phyloP scores from a whole-genome alignment of 1,284 basidiomycete species.

The Ceratobasidium sp. region DNA sequence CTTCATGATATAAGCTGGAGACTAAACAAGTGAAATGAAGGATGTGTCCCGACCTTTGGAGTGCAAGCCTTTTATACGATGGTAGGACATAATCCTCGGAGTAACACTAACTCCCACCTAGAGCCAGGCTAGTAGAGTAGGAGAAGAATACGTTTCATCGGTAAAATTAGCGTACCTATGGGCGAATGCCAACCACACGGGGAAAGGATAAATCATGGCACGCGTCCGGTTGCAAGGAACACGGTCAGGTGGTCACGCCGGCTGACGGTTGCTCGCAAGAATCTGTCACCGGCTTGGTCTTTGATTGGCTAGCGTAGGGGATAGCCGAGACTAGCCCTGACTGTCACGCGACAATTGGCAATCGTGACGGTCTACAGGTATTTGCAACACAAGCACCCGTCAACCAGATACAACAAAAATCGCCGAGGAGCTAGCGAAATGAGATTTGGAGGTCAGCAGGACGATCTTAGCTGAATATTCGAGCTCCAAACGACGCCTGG shows the following conservation, averaged over 20 bases:
- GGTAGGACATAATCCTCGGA: background rate
- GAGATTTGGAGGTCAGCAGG: background rate
- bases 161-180: background rate
- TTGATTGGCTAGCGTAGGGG: background rate
- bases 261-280: conserved; percentile 24
- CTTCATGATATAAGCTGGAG: conserved; percentile 17
- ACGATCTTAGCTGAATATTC: too few species aligned
- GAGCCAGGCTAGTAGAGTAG: background rate
- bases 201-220: background rate
- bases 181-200: background rate
- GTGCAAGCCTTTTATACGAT: background rate
- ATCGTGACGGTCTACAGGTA: too few species aligned
- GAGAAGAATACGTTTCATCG: background rate
- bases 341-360: too few species aligned
- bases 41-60: background rate
- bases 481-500: too few species aligned
- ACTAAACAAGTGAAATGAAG: background rate
- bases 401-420: background rate
- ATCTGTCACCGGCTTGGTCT: conserved; percentile 6
- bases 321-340: too few species aligned
- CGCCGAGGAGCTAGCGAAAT: conserved; percentile 32
- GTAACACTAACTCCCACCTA: background rate
- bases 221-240: background rate
- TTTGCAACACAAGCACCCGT: background rate
- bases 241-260: background rate